Base-by-base conservation (phyloP, 2,329 filamentous ascomycete species). In the Pezicula neosporulosa region DNA sequence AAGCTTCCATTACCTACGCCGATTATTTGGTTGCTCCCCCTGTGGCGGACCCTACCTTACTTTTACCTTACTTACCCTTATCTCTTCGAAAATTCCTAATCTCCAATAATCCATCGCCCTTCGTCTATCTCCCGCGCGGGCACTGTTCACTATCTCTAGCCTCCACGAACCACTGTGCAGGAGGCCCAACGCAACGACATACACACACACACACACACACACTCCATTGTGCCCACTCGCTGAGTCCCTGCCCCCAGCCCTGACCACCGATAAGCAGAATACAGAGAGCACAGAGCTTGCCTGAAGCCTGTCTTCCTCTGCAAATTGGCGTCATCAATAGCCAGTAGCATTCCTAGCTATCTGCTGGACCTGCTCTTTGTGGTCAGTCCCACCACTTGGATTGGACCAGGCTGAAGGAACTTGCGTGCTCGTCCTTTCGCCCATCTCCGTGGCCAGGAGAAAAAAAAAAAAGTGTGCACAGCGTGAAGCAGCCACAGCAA, bases 361-460 rank as follows among this genome's bases (percentile, higher is more conserved):
- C 35, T 59, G 56, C 48, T 58, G 49, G 55, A 57, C 54, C 49
- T 60, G 16, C 50, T 59, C 35, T 46, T 57, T 57, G 42, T 35
- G 54, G 55, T 38, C 30, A 12, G 37, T 35, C 21, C n/a, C 21
- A 35, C 16, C 30, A 13, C 38, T 37, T 37, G 3, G 35, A 37
- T 6, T 6, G 6, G 35, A 4, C 24, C 4, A 1, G n/a, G n/a
- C n/a, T n/a, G n/a, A n/a, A 21, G 3, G 21, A 18, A 19, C 15
- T 27, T 43, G n/a, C 41, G 7, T 43, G 41, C 15, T 27, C 13
- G 41, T 12, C 24, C 35, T 43, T 16, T 62, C 61, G 53, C 57
- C 47, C 50, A 58, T 57, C 57, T 57, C 59, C 61, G 59, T 61
- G 51, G 54, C 28, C 28, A n/a, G 16, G 44, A 37, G 21, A 36